Percentiles rank a stretch among this genome's conserved stretches.
Conservation (phyloP, 441 rosid species). For the Pelargonium myrrhifolium region DNA sequence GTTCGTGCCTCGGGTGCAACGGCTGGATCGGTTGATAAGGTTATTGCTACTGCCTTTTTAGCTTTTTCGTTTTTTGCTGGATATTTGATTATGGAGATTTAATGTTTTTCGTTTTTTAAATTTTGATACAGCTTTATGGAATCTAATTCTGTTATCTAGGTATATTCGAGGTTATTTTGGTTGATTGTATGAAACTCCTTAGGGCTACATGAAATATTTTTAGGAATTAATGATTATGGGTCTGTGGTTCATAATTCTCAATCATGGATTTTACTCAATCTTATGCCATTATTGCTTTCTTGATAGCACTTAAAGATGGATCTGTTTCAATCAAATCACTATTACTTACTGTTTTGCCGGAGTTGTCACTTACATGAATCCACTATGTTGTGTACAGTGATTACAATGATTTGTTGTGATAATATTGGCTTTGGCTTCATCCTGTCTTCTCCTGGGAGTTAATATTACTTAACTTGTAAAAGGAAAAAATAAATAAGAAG, state of each 20-base stretch:
- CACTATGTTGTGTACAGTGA: no score
- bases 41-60: constrained; percentile 14
- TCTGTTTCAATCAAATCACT: no score
- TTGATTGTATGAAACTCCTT: no score
- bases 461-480: neutral
- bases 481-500: neutral
- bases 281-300: neutral
- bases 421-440: no score
- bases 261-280: neutral
- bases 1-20: constrained; percentile 56
- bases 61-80: neutral
- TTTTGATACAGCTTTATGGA: no score
- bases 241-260: neutral
- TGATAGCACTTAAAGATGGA: no score
- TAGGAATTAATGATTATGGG: neutral
- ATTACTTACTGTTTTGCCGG: no score
- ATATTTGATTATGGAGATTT: neutral
- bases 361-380: no score
- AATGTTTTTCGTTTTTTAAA: neutral
- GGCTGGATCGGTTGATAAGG: constrained; percentile 71
- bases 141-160: no score
- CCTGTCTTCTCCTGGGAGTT: neutral
- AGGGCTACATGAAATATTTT: no score
- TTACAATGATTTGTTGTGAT: no score
- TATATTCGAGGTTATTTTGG: no score